Evolutionary conservation across 83 land plant genomes (phyloP), one percentile per base, ranked within the genome.

Genomic region (Picea abies): DNA sequence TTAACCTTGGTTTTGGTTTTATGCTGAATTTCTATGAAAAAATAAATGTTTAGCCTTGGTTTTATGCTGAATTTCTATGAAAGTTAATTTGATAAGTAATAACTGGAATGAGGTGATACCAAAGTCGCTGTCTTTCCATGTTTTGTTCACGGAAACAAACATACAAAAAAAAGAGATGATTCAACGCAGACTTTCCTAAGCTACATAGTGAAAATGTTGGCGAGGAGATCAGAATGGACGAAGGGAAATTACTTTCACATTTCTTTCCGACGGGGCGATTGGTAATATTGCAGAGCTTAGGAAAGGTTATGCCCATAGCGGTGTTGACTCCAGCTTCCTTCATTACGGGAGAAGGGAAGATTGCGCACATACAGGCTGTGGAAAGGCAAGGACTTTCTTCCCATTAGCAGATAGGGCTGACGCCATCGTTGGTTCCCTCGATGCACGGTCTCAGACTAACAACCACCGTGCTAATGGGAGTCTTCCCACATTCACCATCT

Each of bases 201-300:
- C 44, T 39, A 39, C 44, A 39, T 39, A 5, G 44, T 39, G 44
- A 39, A 39, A 5, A 4, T 39, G 44, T 5, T 4, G 44, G 44
- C 5, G 44, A 39, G 5, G 44, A 39, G 44, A 39, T 39, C 0
- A 39, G 4, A 39, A 39, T 39, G 44, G 44, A 39, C 0, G 44
- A 39, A 8, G 49, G 5, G 25, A 29, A n/a, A 85, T 84, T 83
- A 90, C 91, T 63, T 61, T 85, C 89, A 66, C 91, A 90, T 49
- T 90, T 90, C 82, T 90, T 85, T 3, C 89, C 87, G 15, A 37
- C 81, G 3, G 85, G 87, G 32, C 87, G 75, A 71, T 83, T 83
- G 67, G 41, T 78, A 47, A 87, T 81, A 64, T 85, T 90, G 89
- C 89, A 90, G 17, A 89, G 85, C 32, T 87, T 90, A 5, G 91